Percentiles rank a stretch among this genome's conserved stretches.
These are phyloP conservation scores for Ophiosphaerella narmari DNA, from an alignment of 2,329 filamentous ascomycete genomes.

Conservation along the genomic window DNA sequence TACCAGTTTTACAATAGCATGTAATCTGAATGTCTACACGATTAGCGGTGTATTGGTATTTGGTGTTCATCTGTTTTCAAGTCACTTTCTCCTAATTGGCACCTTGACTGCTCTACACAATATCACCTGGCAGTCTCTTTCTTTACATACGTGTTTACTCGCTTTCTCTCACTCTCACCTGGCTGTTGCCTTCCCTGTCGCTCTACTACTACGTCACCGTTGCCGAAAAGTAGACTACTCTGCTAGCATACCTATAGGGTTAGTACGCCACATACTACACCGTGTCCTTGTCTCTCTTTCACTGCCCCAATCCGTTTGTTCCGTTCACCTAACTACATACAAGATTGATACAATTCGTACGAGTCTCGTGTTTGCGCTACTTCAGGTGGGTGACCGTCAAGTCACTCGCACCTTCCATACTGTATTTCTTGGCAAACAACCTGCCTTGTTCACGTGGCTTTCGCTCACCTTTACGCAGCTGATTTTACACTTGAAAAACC, in stretches of 20 bases:
- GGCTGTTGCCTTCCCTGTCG: background rate
- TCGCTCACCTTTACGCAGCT: constrained; percentile 1
- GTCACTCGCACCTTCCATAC: background rate
- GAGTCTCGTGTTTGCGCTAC: background rate
- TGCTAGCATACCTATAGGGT: too few relatives aligned
- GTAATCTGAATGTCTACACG: constrained; percentile 5
- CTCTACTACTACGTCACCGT: background rate
- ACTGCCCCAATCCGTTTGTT: too few relatives aligned
- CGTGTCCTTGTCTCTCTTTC: background rate
- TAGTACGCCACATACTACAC: background rate
- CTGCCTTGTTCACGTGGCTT: background rate
- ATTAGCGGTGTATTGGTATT: constrained; percentile 7
- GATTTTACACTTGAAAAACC: background rate
- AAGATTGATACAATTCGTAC: too few relatives aligned
- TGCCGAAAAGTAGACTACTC: background rate
- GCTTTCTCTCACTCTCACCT: constrained; percentile 9
- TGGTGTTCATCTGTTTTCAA: constrained; percentile 2
- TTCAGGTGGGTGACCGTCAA: background rate
- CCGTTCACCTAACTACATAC: too few relatives aligned
- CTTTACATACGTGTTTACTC: background rate
- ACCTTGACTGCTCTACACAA: background rate
- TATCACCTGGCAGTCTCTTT: background rate
- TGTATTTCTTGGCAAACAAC: constrained; percentile 6
- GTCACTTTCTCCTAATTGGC: background rate
- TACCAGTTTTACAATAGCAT: constrained; percentile 16